Evolutionary conservation across 1,284 basidiomycete genomes (phyloP).

Genomic region (Mycena citricolor): DNA sequence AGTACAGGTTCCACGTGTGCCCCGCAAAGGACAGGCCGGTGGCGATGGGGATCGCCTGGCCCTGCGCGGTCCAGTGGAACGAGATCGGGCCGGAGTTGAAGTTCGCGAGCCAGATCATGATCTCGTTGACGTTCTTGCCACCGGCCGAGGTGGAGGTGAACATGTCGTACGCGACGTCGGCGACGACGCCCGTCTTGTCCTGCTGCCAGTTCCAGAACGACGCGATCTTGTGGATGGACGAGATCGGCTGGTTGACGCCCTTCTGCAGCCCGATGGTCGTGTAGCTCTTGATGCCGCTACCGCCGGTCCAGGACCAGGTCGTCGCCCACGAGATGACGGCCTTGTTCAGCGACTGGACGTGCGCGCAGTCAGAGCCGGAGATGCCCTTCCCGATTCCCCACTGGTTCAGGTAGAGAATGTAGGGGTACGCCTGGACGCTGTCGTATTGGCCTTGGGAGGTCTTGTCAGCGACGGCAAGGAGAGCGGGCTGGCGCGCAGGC

Average conservation of each 20-base stretch:
- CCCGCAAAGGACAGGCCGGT: conserved; percentile 48
- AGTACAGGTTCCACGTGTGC: conserved; percentile 55
- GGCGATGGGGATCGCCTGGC: conserved; percentile 43
- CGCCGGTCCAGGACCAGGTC: conserved; percentile 41
- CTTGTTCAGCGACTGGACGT: conserved; percentile 45
- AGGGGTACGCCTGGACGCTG: conserved; percentile 41
- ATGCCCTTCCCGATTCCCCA: conserved; percentile 50
- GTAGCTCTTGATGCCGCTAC: conserved; percentile 55
- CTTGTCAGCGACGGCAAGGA: too few relatives aligned
- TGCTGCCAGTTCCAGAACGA: conserved; percentile 41
- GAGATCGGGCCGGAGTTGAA: conserved; percentile 47
- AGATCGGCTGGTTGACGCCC: conserved; percentile 54
- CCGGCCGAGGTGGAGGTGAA: conserved; percentile 56
- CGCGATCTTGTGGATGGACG: conserved; percentile 53
- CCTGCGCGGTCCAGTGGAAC: conserved; percentile 23
- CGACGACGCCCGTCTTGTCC: conserved; percentile 37
- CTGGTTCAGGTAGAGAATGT: conserved; percentile 50
- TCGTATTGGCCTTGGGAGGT: conserved; percentile 57
- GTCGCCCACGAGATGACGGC: conserved; percentile 36
- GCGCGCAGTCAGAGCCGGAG: conserved; percentile 58
- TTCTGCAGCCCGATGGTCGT: conserved; percentile 54
- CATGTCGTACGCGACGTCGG: conserved; percentile 61
- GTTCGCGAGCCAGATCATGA: conserved; percentile 70
- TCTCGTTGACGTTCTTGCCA: conserved; percentile 55
- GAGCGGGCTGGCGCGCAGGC: too few relatives aligned